These are phyloP conservation scores for Hymenoscyphus salicellus DNA, from an alignment of 2,329 filamentous ascomycete species.

Conservation along the genomic window DNA sequence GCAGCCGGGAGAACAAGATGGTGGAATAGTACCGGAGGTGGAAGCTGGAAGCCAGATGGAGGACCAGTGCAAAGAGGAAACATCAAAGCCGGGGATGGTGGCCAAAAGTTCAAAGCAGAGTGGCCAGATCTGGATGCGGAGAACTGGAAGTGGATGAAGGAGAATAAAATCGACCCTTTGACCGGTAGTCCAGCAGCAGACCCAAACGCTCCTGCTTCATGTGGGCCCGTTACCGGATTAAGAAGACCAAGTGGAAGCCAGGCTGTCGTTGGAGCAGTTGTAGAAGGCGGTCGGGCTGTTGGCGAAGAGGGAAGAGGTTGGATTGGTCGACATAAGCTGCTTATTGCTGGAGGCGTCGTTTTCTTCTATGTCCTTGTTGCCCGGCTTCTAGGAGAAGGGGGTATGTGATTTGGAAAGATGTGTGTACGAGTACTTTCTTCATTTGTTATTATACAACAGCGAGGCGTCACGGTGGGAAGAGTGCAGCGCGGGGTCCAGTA, in stretches of 20 bases:
- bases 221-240: slow-evolving; percentile 59
- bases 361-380: slow-evolving; percentile 83
- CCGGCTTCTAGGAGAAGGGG: slow-evolving; percentile 54
- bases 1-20: slow-evolving; percentile 77
- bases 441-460: neutral
- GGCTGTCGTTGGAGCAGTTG: slow-evolving; percentile 57
- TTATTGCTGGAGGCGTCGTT: slow-evolving; percentile 65
- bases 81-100: slow-evolving; percentile 87
- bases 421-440: neutral
- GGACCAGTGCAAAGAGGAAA: slow-evolving; percentile 61
- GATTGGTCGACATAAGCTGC: slow-evolving; percentile 75
- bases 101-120: slow-evolving; percentile 81
- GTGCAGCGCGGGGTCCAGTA: neutral
- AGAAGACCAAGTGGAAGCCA: slow-evolving; percentile 58
- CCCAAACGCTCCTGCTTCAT: slow-evolving; percentile 46
- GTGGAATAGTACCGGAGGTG: slow-evolving; percentile 95
- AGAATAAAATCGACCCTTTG: slow-evolving; percentile 71
- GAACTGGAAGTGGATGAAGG: slow-evolving; percentile 90
- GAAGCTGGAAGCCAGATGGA: slow-evolving; percentile 33
- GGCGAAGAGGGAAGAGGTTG: slow-evolving; percentile 78
- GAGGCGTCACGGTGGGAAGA: neutral
- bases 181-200: slow-evolving; percentile 66
- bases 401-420: neutral
- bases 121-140: slow-evolving; percentile 87
- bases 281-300: slow-evolving; percentile 74